Evolutionary conservation across 2,329 filamentous ascomycete species (phyloP).

Genomic region (Fusarium foetens): DNA sequence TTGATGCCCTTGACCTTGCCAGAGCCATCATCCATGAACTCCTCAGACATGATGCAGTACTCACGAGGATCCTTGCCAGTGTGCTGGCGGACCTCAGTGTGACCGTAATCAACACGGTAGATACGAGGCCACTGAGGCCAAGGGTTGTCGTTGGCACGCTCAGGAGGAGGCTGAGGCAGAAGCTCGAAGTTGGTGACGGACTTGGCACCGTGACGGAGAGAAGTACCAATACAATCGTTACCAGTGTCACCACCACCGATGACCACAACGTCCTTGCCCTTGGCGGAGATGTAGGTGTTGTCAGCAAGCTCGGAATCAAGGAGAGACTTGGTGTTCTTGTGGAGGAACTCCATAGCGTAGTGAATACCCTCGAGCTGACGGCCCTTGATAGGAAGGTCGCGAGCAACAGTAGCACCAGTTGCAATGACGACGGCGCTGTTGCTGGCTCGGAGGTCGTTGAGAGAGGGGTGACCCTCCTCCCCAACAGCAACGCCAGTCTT

Average conservation of each 20-base stretch:
- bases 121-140: slow-evolving; percentile 99
- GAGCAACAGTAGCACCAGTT: slow-evolving; percentile 91
- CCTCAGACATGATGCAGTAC: slow-evolving; percentile 98
- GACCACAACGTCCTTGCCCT: slow-evolving; percentile 94
- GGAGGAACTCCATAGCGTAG: slow-evolving; percentile 96
- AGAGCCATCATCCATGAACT: slow-evolving; percentile 89
- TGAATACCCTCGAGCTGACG: slow-evolving; percentile 91
- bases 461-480: slow-evolving; percentile 69
- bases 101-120: slow-evolving; percentile 98
- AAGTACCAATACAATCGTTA: slow-evolving; percentile 98
- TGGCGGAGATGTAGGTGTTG: slow-evolving; percentile 89
- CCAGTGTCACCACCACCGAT: slow-evolving; percentile 98
- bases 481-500: slow-evolving; percentile 82
- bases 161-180: slow-evolving; percentile 87
- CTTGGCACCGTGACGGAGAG: slow-evolving; percentile 93
- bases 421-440: slow-evolving; percentile 90
- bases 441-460: slow-evolving; percentile 76
- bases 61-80: slow-evolving; percentile 96
- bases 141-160: slow-evolving; percentile 93
- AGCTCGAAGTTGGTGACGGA: slow-evolving; percentile 97
- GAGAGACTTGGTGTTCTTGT: slow-evolving; percentile 97
- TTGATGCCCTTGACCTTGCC: slow-evolving; percentile 96
- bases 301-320: slow-evolving; percentile 90
- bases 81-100: slow-evolving; percentile 94
- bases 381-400: slow-evolving; percentile 90